Base-by-base conservation (phyloP, 2,329 filamentous ascomycete genomes). In the Pyrenophora tritici-repentis region DNA sequence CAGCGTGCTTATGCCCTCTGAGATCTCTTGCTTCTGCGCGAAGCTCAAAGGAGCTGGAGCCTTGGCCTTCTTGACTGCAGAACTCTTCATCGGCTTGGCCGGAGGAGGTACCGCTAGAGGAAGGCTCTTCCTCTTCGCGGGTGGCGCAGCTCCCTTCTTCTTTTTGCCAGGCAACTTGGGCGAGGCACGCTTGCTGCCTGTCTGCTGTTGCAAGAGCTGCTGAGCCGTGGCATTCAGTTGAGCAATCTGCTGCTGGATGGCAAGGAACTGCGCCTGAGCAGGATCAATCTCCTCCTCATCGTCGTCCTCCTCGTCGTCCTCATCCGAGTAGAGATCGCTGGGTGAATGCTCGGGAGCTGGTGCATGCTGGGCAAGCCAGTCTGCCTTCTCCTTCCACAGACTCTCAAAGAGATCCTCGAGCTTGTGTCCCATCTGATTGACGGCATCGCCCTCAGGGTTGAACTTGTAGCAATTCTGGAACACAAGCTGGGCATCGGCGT, bases 401-500 rank as follows among this genome's bases (percentile, higher is more conserved):
- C 75, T 73, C 53, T 90, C 86, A 74, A 96, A 97, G 1, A 93
- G 69, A 4, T 84, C 81, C 70, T 96, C 86, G 3, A 96, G 78
- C 52, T 86, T 78, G 61, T 88, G 85, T 10, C 90, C 93, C 59
- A 88, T 80, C 24, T 80, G 72, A 50, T 90, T 86, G 13, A 95
- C 89, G 1, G 86, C 81, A 56, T 95, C 91, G 7, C 85, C 86
- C 0, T 82, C 78, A n/a, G 86, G 84, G 63, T 99, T 99, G 82
- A 97, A 99, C 57, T 88, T 87, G 78, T 86, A 91, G 73, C 93
- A 97, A 72, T 99, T 99, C 62, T 84, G 81, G 66, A 97, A 87
- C 61, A 97, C 92, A 49, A 91, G 83, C 41, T 86, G 83, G 47
- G 96, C 84, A 66, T 96, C 92, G 51, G 83, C 83, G 67, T 96